Evolutionary conservation across 306 rosid species (phyloP).

Genomic region (Dryas octopetala): DNA sequence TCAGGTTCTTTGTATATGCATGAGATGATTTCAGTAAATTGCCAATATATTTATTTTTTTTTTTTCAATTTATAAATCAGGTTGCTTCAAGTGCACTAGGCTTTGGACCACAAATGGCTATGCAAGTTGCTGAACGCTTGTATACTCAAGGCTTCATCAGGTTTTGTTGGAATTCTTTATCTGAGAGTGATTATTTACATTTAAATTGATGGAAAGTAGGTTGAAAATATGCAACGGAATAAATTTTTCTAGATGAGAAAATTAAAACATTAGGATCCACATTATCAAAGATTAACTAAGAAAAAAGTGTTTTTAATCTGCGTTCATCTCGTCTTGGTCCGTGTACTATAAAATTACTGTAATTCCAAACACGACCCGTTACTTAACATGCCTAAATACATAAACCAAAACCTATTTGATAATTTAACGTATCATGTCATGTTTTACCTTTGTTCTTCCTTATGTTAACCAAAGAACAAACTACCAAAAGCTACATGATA

Average conservation of each 20-base stretch:
- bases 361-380: no score
- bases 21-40: conserved; percentile 12
- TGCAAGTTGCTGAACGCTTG: conserved; percentile 95
- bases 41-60: conserved; percentile 1
- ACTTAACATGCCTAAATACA: no score
- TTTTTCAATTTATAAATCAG: conserved; percentile 38
- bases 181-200: conserved; percentile 13
- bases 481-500: no score
- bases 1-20: conserved; percentile 9
- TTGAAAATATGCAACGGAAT: not conserved
- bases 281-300: no score
- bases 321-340: no score
- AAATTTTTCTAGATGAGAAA: not conserved
- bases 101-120: conserved; percentile 91
- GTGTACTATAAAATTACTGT: no score
- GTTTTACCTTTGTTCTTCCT: no score
- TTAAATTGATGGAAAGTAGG: not conserved
- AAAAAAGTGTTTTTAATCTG: no score
- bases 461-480: no score
- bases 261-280: not conserved
- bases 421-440: no score
- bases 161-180: conserved; percentile 38
- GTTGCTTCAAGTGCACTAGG: conserved; percentile 97
- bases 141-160: conserved; percentile 96
- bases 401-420: no score